Conservation (phyloP, 208 protist genomes). For the Porcisia hertigi region DNA sequence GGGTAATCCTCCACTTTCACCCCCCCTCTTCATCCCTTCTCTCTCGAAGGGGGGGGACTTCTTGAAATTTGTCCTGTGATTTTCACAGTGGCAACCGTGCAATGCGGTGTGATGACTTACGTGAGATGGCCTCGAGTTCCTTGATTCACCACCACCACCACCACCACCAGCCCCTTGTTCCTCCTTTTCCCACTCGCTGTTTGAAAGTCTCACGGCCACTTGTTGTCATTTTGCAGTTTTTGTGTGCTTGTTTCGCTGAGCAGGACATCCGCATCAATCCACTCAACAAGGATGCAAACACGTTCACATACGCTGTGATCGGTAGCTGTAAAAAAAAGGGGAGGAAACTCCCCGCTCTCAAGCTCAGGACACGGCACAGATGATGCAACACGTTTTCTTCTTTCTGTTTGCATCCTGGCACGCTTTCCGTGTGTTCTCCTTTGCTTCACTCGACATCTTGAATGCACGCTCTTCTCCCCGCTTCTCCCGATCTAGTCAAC, state of each 20-base stretch:
- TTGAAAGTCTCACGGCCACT: background rate
- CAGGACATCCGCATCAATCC: background rate
- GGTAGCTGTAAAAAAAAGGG: background rate
- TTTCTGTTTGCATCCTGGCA: background rate
- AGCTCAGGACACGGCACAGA: background rate
- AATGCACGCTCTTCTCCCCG: too few relatives aligned
- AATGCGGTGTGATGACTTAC: too few relatives aligned
- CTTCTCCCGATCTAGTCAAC: background rate
- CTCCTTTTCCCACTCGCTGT: background rate
- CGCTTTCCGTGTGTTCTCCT: background rate
- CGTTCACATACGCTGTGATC: background rate
- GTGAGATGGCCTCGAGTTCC: too few relatives aligned
- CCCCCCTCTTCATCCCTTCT: background rate
- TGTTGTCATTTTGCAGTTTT: background rate
- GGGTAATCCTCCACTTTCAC: too few relatives aligned
- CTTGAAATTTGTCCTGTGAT: too few relatives aligned
- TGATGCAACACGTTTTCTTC: background rate
- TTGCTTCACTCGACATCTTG: background rate
- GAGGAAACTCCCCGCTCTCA: background rate
- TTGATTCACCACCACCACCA: too few relatives aligned
- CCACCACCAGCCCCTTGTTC: background rate
- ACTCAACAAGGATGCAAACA: conserved; percentile 2
- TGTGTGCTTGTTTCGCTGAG: background rate
- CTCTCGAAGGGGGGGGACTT: background rate
- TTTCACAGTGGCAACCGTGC: too few relatives aligned